These are phyloP conservation scores for Colletotrichum orbiculare DNA, from an alignment of 2,329 filamentous ascomycete species.

Conservation along the genomic window DNA sequence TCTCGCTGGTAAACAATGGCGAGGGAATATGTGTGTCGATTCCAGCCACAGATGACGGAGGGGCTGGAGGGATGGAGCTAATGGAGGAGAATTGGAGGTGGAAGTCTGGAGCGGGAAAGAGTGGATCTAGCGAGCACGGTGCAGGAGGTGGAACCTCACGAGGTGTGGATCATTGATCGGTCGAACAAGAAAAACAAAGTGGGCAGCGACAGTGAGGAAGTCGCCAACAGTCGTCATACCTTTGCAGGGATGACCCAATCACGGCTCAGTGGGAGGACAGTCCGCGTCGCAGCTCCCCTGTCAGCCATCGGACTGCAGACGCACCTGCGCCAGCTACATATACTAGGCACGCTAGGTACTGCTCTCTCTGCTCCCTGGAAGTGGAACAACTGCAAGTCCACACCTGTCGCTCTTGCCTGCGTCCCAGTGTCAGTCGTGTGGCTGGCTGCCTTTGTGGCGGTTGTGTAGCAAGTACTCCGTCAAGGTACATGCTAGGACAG, in stretches of 20 bases:
- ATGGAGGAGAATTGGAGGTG: constrained; percentile 21
- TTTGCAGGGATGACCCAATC: constrained; percentile 33
- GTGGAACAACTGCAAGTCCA: no score
- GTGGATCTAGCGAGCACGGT: constrained; percentile 13
- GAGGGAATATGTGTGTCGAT: no score
- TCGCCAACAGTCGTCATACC: constrained; percentile 32
- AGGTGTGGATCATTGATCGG: background rate
- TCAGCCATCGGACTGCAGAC: constrained; percentile 32
- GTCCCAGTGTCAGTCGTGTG: background rate
- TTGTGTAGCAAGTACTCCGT: background rate
- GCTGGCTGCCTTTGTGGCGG: no score
- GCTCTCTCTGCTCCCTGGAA: background rate
- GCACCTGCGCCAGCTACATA: constrained; percentile 22
- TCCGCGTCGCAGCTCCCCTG: constrained; percentile 17
- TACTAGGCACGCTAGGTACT: background rate
- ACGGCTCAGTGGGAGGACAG: constrained; percentile 7
- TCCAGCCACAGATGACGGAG: no score
- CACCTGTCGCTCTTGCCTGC: constrained; percentile 4
- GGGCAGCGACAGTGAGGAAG: background rate
- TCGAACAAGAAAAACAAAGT: background rate
- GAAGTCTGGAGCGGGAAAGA: constrained; percentile 27
- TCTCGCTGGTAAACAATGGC: no score
- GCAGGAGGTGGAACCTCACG: no score
- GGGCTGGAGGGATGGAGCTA: background rate
- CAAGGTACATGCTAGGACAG: background rate